These are phyloP conservation scores for Tetrahymena elliotti DNA, from an alignment of 73 alveolate genomes.

Conservation along the genomic window DNA sequence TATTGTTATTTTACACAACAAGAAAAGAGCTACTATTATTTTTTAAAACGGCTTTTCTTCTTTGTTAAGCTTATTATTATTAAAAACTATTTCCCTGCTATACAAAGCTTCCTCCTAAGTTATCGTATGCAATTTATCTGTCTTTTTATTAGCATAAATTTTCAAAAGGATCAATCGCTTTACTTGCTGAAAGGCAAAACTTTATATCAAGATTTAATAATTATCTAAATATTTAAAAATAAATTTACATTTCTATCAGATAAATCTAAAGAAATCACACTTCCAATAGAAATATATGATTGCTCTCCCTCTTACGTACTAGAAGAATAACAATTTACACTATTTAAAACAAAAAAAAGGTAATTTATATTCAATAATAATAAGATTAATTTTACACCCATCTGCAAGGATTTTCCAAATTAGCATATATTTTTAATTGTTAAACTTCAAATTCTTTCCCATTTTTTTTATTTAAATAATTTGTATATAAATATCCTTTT, in stretches of 20 bases:
- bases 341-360: not conserved
- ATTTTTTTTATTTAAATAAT: not conserved
- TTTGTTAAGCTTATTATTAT: not conserved
- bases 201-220: not conserved
- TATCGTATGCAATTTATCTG: not conserved
- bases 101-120: not conserved
- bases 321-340: not conserved
- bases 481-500: not conserved
- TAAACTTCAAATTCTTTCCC: not conserved
- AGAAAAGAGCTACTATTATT: not conserved
- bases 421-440: not conserved
- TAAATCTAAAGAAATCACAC: not conserved
- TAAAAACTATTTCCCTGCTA: not conserved
- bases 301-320: not conserved
- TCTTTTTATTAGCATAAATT: not conserved
- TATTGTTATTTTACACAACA: not conserved
- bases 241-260: not conserved
- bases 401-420: not conserved
- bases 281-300: not conserved
- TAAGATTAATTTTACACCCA: not conserved
- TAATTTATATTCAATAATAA: not conserved
- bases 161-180: not conserved
- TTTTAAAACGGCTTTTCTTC: not conserved
- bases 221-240: not conserved
- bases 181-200: not conserved